phyloP scores from a whole-genome alignment of 495 filamentous ascomycete genomes.

The Penicillium cosmopolitanum region DNA sequence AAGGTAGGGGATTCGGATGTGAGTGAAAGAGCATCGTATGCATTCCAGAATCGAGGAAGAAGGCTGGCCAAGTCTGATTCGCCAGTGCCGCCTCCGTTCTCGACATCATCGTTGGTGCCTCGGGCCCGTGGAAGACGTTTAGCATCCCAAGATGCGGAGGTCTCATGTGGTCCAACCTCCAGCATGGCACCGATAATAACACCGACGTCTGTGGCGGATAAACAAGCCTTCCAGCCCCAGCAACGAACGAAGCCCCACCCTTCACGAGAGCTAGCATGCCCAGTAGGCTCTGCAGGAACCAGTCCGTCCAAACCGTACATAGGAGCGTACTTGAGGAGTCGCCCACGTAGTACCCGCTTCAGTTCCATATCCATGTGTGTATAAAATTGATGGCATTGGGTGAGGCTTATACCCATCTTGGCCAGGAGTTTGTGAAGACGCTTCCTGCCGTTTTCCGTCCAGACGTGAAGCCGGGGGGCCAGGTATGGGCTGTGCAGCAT shows the following conservation, averaged over 20 bases:
- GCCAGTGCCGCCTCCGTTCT: slow-evolving; percentile 19
- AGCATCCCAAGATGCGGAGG: slow-evolving; percentile 41
- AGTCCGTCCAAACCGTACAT: slow-evolving; percentile 91
- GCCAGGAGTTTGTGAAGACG: slow-evolving; percentile 93
- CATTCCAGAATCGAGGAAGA: slow-evolving; percentile 80
- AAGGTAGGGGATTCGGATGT: slow-evolving; percentile 48
- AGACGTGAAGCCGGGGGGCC: slow-evolving; percentile 89
- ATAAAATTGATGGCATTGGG: slow-evolving; percentile 92
- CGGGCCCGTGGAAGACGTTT: slow-evolving; percentile 41
- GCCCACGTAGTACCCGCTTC: slow-evolving; percentile 83
- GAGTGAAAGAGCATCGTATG: slow-evolving; percentile 79
- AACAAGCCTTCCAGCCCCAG: slow-evolving; percentile 96
- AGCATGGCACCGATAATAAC: slow-evolving; percentile 88
- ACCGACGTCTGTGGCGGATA: slow-evolving; percentile 89
- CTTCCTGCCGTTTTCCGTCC: slow-evolving; percentile 87
- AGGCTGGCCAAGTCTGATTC: slow-evolving; percentile 45
- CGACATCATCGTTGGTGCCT: slow-evolving; percentile 38
- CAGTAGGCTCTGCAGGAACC: slow-evolving; percentile 69
- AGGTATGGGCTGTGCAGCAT: slow-evolving; percentile 98
- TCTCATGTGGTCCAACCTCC: slow-evolving; percentile 71
- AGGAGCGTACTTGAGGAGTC: slow-evolving; percentile 85
- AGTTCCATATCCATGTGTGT: slow-evolving; percentile 98
- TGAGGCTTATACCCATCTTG: slow-evolving; percentile 95
- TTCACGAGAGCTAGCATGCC: slow-evolving; percentile 59
- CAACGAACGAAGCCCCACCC: slow-evolving; percentile 96